Base-by-base conservation (phyloP, 1,284 basidiomycete genomes). In the Moesziomyces aphidis region DNA sequence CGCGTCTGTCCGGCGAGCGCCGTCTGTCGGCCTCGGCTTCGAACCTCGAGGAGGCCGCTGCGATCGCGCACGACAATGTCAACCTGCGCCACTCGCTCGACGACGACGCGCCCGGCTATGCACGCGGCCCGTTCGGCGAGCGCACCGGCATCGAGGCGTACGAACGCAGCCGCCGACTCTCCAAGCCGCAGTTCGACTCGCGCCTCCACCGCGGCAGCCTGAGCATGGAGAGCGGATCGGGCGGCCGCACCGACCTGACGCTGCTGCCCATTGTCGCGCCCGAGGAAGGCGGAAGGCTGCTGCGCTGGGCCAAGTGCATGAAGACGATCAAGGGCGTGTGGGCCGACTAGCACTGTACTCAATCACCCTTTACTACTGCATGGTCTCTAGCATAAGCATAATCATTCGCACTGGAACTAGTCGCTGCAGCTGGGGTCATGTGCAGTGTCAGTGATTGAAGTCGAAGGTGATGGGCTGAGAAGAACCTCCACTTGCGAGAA, bases 311-410 rank as follows among this genome's bases (percentile, higher is more conserved):
- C 8, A 87, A 90, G 47, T 89, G 90, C 17, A 89, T 94, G 46
- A 88, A 88, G 67, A 90, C 89, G 74, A 92, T 97, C 53, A 91
- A 92, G 50, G 92, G 92, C 5, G 91, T 90, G 73, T 97, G 95
- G 94, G 62, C 66, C 10, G 66, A 76, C 44, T 72, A 48, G 45
- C 21, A 28, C 26, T 28, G 26, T 8, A 28, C 26, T 28, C 2
- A 10, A 21, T 24, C 19, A 60, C 44, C 24, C 45, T 47, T 34
- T 34, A 34, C 31, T 10, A 11, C 13, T 34, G 31, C 31, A 34
- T 34, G 6, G 31, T 34, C 31, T 42, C 39, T 42, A 42, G 39
- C 45, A 46, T 46, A 21, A n/a, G 45, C 22, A 46, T 46, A 3
- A n/a, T n/a, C 22, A 46, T 46, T 7, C 5, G 45, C 45, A 34